Evolutionary conservation across 768 basidiomycete species (phyloP).

Genomic region (Lactifluus hygrophoroides): DNA sequence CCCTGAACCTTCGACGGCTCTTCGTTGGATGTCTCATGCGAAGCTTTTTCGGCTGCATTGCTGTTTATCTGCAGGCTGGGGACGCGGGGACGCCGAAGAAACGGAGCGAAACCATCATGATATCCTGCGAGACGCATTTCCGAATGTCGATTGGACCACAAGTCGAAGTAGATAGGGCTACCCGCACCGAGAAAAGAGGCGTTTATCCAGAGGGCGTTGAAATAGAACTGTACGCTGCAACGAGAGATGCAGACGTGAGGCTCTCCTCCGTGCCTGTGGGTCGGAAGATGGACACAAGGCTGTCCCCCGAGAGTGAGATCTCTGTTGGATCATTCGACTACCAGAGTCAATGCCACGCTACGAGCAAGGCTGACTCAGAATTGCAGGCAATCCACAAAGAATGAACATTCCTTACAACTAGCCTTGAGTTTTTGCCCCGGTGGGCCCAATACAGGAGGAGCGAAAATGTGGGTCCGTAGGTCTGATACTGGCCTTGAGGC

Average conservation of each 20-base stretch:
- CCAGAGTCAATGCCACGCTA: too few relatives aligned
- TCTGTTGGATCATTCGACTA: too few relatives aligned
- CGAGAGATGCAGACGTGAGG: conserved; percentile 63
- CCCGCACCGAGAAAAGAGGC: conserved; percentile 63
- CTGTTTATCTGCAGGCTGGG: conserved; percentile 23
- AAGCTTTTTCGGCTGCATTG: conserved; percentile 44
- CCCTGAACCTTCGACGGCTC: conserved; percentile 46
- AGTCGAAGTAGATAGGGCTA: conserved; percentile 42
- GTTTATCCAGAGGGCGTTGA: conserved; percentile 69
- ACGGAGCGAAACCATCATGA: conserved; percentile 68
- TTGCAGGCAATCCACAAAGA: too few relatives aligned
- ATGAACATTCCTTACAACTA: conserved; percentile 8
- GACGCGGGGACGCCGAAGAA: conserved; percentile 63
- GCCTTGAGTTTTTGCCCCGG: conserved; percentile 60
- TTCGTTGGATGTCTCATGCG: conserved; percentile 56
- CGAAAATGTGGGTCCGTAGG: conserved; percentile 65
- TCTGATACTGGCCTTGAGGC: conserved; percentile 32
- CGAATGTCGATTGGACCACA: conserved; percentile 67
- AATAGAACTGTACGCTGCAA: conserved; percentile 70
- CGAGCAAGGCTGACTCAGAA: too few relatives aligned
- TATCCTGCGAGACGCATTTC: conserved; percentile 82
- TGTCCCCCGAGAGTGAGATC: too few relatives aligned
- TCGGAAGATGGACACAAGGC: conserved; percentile 64
- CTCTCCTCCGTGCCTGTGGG: conserved; percentile 73
- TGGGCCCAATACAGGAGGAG: conserved; percentile 64